These are phyloP conservation scores for Tremella yokohamensis DNA, from an alignment of 768 basidiomycete species.

Conservation along the genomic window DNA sequence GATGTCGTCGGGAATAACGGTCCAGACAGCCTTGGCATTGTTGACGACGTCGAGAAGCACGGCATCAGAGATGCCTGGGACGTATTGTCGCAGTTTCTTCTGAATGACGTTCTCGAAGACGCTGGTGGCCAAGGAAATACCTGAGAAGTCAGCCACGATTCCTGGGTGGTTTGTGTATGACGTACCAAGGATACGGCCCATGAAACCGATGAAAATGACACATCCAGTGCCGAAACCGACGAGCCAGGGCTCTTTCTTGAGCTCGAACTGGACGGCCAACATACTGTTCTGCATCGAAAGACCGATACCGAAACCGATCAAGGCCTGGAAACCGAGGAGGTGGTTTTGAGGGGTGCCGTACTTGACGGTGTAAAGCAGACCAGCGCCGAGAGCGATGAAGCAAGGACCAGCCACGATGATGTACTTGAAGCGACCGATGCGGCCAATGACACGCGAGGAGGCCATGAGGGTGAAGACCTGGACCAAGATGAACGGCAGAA, in stretches of 20 bases:
- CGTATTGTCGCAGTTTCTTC: conserved; percentile 40
- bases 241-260: conserved; percentile 43
- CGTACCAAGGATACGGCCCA: conserved; percentile 46
- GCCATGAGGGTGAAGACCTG: conserved; percentile 47
- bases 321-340: conserved; percentile 52
- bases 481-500: conserved; percentile 49
- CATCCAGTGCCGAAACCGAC: conserved; percentile 51
- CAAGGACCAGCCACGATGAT: conserved; percentile 51
- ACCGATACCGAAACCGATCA: conserved; percentile 54
- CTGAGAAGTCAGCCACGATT: conserved; percentile 4
- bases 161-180: neutral
- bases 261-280: conserved; percentile 53
- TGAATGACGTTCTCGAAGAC: conserved; percentile 50
- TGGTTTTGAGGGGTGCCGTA: conserved; percentile 30
- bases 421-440: conserved; percentile 50
- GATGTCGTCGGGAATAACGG: conserved; percentile 35
- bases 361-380: conserved; percentile 52
- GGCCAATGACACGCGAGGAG: conserved; percentile 40
- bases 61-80: conserved; percentile 26
- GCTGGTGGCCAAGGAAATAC: conserved; percentile 49
- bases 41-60: conserved; percentile 34
- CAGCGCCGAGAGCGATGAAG: conserved; percentile 49
- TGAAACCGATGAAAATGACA: conserved; percentile 49
- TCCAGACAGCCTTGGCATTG: conserved; percentile 44
- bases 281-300: conserved; percentile 50